A percentile compares a stretch with the other conserved stretches of the same genome.
Evolutionary conservation across 129 eudicot species (phyloP).

Genomic region (Oenanthe sinensis): DNA sequence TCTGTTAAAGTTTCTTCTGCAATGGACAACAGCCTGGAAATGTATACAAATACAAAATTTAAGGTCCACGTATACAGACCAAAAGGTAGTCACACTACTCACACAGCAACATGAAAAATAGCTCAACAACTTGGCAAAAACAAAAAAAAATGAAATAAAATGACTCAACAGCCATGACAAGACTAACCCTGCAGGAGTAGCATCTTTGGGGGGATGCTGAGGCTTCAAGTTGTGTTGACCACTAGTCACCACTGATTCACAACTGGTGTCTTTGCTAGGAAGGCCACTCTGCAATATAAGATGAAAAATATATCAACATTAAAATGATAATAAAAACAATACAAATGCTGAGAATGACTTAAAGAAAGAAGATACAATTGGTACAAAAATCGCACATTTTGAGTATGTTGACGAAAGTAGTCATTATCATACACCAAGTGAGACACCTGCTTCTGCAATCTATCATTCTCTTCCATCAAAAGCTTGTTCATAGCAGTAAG

Average conservation of each 20-base stretch:
- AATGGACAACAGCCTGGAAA: constrained; percentile 80
- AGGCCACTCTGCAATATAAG: constrained; percentile 34
- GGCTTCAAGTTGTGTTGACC: constrained; percentile 82
- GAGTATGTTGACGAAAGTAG: constrained; percentile 76
- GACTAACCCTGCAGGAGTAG: constrained; percentile 99
- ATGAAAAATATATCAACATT: not conserved
- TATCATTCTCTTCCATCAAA: constrained; percentile 88
- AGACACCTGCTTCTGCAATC: constrained; percentile 90
- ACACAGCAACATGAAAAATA: constrained; percentile 16
- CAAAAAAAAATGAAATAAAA: too few species aligned
- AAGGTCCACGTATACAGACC: constrained; percentile 3
- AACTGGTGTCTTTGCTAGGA: constrained; percentile 69
- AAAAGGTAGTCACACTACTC: not conserved
- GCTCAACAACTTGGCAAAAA: constrained; percentile 18
- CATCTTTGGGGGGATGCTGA: constrained; percentile 82
- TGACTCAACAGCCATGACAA: too few species aligned
- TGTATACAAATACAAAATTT: not conserved
- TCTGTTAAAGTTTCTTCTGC: constrained; percentile 98
- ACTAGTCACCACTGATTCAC: constrained; percentile 90
- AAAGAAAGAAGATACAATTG: not conserved
- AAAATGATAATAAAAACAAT: not conserved
- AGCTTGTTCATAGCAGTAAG: constrained; percentile 92
- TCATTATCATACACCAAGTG: constrained; percentile 85
- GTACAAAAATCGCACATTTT: constrained; percentile 31
- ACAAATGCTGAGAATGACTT: not conserved